Percentiles rank a stretch among this genome's conserved stretches.
These are phyloP conservation scores for Amaranthus palmeri DNA, from an alignment of 148 eudicot species.

Conservation along the genomic window DNA sequence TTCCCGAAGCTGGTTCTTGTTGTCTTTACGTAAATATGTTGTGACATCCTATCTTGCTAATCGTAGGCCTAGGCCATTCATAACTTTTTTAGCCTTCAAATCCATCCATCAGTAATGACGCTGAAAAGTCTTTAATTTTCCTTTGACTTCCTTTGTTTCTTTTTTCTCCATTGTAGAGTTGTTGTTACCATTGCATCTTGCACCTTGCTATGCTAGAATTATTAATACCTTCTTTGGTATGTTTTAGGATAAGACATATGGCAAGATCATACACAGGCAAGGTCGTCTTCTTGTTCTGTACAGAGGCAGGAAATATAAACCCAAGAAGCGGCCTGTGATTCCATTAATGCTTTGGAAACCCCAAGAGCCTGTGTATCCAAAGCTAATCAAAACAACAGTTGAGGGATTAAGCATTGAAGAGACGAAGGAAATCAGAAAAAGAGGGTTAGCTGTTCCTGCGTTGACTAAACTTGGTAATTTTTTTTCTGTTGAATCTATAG, in stretches of 20 bases:
- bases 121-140: not conserved
- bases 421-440: conserved; percentile 76
- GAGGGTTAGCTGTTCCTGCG: conserved; percentile 71
- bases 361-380: conserved; percentile 86
- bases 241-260: conserved; percentile 80
- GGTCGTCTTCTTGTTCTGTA: conserved; percentile 69
- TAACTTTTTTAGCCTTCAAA: too few relatives aligned
- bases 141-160: not conserved
- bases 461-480: conserved; percentile 71
- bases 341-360: conserved; percentile 98
- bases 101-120: not conserved
- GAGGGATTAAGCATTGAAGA: conserved; percentile 88
- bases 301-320: conserved; percentile 78
- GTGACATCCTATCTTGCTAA: too few relatives aligned
- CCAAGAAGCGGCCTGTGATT: conserved; percentile 68
- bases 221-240: not conserved
- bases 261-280: conserved; percentile 68
- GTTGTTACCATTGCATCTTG: not conserved
- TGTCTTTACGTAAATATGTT: too few relatives aligned
- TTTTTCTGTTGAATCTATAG: not conserved
- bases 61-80: too few relatives aligned
- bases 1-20: too few relatives aligned
- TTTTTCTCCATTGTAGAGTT: too few relatives aligned
- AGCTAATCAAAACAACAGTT: conserved; percentile 74
- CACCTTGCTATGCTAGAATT: not conserved